phyloP scores from a whole-genome alignment of 192 early-diverging fungal genomes.

The Tieghemiomyces parasiticus region DNA sequence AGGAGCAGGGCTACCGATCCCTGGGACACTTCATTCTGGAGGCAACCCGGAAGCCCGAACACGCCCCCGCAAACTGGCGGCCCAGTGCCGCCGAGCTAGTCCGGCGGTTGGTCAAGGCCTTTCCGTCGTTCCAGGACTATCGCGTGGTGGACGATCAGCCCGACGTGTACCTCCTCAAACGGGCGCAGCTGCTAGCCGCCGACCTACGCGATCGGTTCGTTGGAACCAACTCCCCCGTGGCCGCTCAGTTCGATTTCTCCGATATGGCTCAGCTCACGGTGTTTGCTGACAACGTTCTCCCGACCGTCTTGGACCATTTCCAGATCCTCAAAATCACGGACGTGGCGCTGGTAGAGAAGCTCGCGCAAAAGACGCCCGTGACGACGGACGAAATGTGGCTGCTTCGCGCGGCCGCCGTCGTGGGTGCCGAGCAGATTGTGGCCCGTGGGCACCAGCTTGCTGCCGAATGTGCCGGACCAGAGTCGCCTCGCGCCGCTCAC shows the following conservation, averaged over 20 bases:
- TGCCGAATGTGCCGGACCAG: constrained; percentile 11
- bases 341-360: constrained; percentile 29
- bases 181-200: constrained; percentile 55
- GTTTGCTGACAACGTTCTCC: constrained; percentile 63
- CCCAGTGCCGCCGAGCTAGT: constrained; percentile 38
- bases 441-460: constrained; percentile 11
- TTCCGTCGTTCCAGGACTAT: constrained; percentile 56
- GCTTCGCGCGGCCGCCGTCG: constrained; percentile 56
- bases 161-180: constrained; percentile 56
- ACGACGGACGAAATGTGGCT: constrained; percentile 33
- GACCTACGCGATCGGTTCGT: constrained; percentile 46
- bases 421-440: constrained; percentile 43
- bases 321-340: constrained; percentile 28
- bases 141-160: constrained; percentile 29
- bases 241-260: constrained; percentile 39
- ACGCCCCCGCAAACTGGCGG: constrained; percentile 12
- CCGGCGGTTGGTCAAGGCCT: constrained; percentile 36
- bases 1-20: constrained; percentile 38
- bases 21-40: constrained; percentile 58
- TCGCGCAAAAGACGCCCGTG: constrained; percentile 24
- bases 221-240: constrained; percentile 18
- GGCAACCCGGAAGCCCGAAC: constrained; percentile 26
- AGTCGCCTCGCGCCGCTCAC: constrained; percentile 16
- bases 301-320: constrained; percentile 41
- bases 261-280: constrained; percentile 51